These are phyloP conservation scores for Candida krabiensis DNA, from an alignment of 805 yeast species.

Conservation along the genomic window DNA sequence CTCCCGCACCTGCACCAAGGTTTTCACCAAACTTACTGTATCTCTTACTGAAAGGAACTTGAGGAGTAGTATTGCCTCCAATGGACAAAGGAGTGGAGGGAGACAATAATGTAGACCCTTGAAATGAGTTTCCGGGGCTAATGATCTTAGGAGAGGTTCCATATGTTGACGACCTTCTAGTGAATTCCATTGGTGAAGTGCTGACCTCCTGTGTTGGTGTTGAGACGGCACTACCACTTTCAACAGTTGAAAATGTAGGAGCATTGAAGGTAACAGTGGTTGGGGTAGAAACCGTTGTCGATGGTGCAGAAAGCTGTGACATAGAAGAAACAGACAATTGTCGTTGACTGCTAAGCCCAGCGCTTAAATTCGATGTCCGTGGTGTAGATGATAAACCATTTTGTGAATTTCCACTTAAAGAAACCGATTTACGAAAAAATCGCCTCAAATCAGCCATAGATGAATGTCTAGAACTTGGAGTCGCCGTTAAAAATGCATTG, in stretches of 20 bases:
- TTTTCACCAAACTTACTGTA: conserved; percentile 83
- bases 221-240: conserved; percentile 5
- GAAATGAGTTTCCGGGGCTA: conserved; percentile 9
- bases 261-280: conserved; percentile 17
- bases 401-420: conserved; percentile 20
- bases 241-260: conserved; percentile 11
- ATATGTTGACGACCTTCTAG: conserved; percentile 12
- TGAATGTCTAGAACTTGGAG: conserved; percentile 59
- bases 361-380: conserved; percentile 36
- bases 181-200: conserved; percentile 22
- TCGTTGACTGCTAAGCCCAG: conserved; percentile 34
- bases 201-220: conserved; percentile 18
- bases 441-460: conserved; percentile 78
- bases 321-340: conserved; percentile 18
- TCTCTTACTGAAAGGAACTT: conserved; percentile 67
- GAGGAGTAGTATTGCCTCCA: conserved; percentile 42
- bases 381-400: conserved; percentile 23
- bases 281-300: conserved; percentile 9
- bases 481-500: conserved; percentile 9
- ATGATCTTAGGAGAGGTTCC: conserved; percentile 15
- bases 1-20: conserved; percentile 95
- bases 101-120: neutral
- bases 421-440: conserved; percentile 57
- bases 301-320: conserved; percentile 11
- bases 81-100: conserved; percentile 26